Evolutionary conservation across 202 grass and related monocot genomes (phyloP).

Genomic region (Carex sylvatica): DNA sequence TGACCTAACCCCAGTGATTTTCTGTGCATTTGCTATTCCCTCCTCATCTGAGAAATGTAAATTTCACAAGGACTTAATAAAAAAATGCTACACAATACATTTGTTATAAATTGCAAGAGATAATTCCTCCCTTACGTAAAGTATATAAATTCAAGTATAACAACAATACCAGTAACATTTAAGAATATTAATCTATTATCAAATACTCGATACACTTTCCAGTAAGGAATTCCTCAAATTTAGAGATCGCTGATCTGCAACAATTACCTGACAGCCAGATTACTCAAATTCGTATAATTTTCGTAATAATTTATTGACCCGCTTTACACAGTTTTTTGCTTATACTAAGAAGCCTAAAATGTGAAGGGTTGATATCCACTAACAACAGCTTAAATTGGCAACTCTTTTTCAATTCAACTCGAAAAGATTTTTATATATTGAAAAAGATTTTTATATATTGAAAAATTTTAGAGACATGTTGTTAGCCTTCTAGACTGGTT

Average conservation of each 20-base stretch:
- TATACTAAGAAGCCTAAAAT: no score
- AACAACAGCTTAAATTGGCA: not conserved
- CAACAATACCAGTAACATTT: not conserved
- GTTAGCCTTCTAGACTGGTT: not conserved
- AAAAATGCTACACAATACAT: not conserved
- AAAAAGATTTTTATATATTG: not conserved
- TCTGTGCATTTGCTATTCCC: slow-evolving; percentile 85
- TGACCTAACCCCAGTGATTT: slow-evolving; percentile 65
- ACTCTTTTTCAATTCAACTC: not conserved
- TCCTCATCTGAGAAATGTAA: slow-evolving; percentile 61
- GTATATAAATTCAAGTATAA: not conserved
- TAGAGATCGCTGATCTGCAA: not conserved
- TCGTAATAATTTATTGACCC: no score
- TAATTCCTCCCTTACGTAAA: not conserved
- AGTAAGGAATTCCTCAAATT: not conserved
- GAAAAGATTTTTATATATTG: no score
- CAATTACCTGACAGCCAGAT: not conserved
- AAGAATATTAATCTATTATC: not conserved
- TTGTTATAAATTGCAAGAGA: no score
- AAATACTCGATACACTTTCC: not conserved
- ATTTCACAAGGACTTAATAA: not conserved
- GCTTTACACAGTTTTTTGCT: no score
- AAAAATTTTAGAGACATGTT: not conserved
- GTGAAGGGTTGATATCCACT: not conserved
- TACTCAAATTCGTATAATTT: not conserved